Evolutionary conservation across 257 asterid genomes (phyloP).

Genomic region (Salvia splendens): DNA sequence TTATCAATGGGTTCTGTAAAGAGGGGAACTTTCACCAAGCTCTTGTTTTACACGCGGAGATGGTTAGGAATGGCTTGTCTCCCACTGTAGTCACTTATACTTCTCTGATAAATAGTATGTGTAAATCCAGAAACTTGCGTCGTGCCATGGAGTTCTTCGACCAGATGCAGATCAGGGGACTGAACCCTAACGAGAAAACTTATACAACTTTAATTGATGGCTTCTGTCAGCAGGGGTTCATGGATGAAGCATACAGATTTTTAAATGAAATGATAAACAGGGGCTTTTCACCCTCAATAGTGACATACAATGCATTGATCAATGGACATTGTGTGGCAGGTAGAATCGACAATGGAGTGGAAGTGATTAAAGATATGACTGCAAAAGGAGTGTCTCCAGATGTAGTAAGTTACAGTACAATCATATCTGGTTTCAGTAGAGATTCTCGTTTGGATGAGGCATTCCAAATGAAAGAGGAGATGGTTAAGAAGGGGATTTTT

Average conservation of each 20-base stretch:
- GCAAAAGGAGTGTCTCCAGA: conserved; percentile 61
- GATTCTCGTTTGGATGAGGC: conserved; percentile 64
- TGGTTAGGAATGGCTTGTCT: conserved; percentile 79
- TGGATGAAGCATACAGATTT: conserved; percentile 68
- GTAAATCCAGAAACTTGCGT: conserved; percentile 63
- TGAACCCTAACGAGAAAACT: conserved; percentile 73
- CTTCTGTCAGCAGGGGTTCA: conserved; percentile 72
- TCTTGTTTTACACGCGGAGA: conserved; percentile 74
- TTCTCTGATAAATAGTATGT: conserved; percentile 72
- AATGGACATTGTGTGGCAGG: conserved; percentile 79
- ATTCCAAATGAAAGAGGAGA: conserved; percentile 61
- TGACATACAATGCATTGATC: conserved; percentile 78
- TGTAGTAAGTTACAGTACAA: conserved; percentile 79
- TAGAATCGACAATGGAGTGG: conserved; percentile 56
- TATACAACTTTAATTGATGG: conserved; percentile 85
- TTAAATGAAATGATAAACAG: conserved; percentile 54
- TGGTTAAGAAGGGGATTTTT: conserved; percentile 63
- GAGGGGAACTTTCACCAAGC: conserved; percentile 80
- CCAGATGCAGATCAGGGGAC: conserved; percentile 69
- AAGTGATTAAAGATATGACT: conserved; percentile 53
- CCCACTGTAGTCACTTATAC: conserved; percentile 87
- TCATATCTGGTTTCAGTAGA: conserved; percentile 65
- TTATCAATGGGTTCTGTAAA: conserved; percentile 78
- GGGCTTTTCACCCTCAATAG: conserved; percentile 69
- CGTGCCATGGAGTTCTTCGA: conserved; percentile 76